These are phyloP conservation scores for Phylloporus rhodoxanthus DNA, from an alignment of 768 basidiomycete genomes.

Conservation along the genomic window DNA sequence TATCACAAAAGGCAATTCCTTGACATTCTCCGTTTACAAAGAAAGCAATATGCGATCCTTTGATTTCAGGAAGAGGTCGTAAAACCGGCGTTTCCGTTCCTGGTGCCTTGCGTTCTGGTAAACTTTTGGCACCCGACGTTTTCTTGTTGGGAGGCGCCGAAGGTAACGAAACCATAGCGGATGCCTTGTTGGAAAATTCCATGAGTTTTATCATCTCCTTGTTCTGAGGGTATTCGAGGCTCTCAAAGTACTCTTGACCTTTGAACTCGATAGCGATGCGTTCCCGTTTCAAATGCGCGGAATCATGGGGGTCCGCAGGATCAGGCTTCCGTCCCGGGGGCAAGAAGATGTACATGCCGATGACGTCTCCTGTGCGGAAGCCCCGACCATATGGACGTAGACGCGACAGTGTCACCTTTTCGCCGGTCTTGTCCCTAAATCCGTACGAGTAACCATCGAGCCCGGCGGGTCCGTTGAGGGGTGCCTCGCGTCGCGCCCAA, in stretches of 20 bases:
- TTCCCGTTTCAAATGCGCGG: constrained; percentile 78
- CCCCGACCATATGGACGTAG: constrained; percentile 69
- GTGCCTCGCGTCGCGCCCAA: constrained; percentile 87
- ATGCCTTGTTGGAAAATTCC: constrained; percentile 64
- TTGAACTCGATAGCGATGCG: constrained; percentile 93
- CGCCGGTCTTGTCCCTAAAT: constrained; percentile 85
- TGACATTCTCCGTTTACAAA: constrained; percentile 88
- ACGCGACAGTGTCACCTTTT: constrained; percentile 82
- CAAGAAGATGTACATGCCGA: constrained; percentile 91
- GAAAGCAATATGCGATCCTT: constrained; percentile 74
- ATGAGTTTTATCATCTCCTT: constrained; percentile 92
- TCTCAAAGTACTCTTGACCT: constrained; percentile 96
- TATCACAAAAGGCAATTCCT: constrained; percentile 75
- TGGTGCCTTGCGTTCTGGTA: constrained; percentile 49
- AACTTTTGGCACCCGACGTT: constrained; percentile 58
- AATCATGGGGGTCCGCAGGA: constrained; percentile 64
- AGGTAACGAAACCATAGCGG: constrained; percentile 49
- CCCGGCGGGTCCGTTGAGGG: constrained; percentile 89
- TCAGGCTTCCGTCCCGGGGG: constrained; percentile 60
- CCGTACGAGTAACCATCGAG: constrained; percentile 93
- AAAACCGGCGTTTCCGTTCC: constrained; percentile 36
- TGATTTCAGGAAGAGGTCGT: constrained; percentile 64
- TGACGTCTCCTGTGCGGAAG: constrained; percentile 78
- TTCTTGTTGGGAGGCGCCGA: constrained; percentile 56
- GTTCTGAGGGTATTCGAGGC: constrained; percentile 76